Base-by-base conservation (phyloP, 768 basidiomycete species). In the Chiua virens region DNA sequence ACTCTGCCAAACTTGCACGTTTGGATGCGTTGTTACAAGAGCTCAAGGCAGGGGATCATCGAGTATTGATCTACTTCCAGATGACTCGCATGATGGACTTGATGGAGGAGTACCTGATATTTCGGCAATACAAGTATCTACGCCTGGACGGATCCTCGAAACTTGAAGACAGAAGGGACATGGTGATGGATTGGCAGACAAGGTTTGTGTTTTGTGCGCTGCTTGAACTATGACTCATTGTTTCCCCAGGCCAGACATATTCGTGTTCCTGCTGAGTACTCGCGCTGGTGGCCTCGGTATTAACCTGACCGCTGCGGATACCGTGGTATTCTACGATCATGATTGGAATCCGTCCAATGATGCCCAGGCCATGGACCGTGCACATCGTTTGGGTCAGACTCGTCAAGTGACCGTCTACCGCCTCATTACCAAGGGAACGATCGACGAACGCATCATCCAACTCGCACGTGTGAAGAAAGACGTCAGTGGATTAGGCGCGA, bases 31-130 rank as follows among this genome's bases (percentile, higher is more conserved):
- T 99, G n/a, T 76, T 99, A 8, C 88, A 91, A 54, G 91, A 96
- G 62, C 83, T 99, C 50, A 98, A 97, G 72, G 79, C 83, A 32
- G 89, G 86, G 1, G 95, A 95, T 54, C 97, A 99, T 70, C 86
- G 94, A 41, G 92, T 96, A 14, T 72, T 99, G 60, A 79, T 99
- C 18, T 99, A 98, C 73, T 98, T 98, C 85, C 97, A 99, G 71
- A 99, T 99, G 97, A 98, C 96, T 13, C 83, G 88, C 52, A 99
- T 98, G 97, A 97, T 99, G 87, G 95, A 98, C 67, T 76, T 98
- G 44, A 95, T 98, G 84, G 97, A 98, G 69, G 97, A 98, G 67
- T 99, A 98, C 67, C 78, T 99, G 53, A 92, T 97, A 51, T 97
- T 89, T 73, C 86, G 96, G 3, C 95, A 98, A 68, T 93, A 93